Conservation (phyloP, 2,329 filamentous ascomycete genomes). For the Penicillium sp. region DNA sequence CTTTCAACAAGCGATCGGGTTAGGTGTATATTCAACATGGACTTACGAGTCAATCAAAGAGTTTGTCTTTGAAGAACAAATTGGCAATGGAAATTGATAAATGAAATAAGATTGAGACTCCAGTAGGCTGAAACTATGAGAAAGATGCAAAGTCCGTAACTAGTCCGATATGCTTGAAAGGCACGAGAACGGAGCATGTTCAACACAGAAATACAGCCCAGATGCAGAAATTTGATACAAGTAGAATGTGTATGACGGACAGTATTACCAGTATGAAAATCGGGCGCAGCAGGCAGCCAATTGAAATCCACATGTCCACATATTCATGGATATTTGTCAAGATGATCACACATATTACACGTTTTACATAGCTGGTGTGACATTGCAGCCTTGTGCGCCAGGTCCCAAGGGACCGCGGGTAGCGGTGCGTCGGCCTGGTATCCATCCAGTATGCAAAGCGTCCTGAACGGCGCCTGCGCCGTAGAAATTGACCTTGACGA, state of each 20-base stretch:
- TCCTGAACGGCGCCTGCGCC: conserved; percentile 23
- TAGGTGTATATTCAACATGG: background rate
- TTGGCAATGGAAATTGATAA: background rate
- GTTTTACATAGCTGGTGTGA: background rate
- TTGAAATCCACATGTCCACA: conserved; percentile 1
- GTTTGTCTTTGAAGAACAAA: background rate
- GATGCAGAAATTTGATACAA: background rate
- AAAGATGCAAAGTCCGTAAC: background rate
- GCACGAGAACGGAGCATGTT: background rate
- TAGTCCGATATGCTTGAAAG: background rate
- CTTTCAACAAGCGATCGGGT: conserved; percentile 14
- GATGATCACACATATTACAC: background rate
- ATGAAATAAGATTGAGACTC: conserved; percentile 1
- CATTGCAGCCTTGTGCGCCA: background rate
- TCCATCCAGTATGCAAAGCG: background rate
- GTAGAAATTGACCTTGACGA: conserved; percentile 5
- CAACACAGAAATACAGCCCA: background rate
- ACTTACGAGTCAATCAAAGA: background rate
- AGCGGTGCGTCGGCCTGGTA: background rate
- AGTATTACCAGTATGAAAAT: background rate
- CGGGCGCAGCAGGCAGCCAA: background rate
- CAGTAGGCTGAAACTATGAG: background rate
- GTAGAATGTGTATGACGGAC: background rate
- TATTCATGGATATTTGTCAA: background rate
- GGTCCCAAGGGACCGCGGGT: background rate